Evolutionary conservation across 2,329 filamentous ascomycete genomes (phyloP).

Genomic region (Fusarium paranaense): DNA sequence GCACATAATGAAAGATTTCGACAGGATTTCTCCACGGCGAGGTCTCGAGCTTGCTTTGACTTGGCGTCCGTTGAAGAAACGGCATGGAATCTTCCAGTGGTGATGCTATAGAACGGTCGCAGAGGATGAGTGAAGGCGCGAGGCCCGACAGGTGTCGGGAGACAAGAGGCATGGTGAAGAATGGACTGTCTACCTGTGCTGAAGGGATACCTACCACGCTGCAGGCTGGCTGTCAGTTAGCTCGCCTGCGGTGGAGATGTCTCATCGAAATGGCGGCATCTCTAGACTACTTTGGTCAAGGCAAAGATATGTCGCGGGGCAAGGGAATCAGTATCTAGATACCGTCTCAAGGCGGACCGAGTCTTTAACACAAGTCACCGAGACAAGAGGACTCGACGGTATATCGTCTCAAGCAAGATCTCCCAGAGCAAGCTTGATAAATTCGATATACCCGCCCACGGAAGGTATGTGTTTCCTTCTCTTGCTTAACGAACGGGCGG

Average conservation of each 20-base stretch:
- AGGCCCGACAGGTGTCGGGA: slow-evolving; percentile 16
- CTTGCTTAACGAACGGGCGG: neutral
- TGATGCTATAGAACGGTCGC: neutral
- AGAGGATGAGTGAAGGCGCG: neutral
- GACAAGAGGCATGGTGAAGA: neutral
- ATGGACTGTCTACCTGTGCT: neutral
- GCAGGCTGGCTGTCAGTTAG: neutral
- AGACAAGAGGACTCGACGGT: slow-evolving; percentile 1
- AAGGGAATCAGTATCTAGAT: neutral
- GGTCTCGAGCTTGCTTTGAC: neutral
- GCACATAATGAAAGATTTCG: neutral
- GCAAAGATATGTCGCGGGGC: slow-evolving; percentile 3
- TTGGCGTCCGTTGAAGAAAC: neutral
- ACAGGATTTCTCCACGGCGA: neutral
- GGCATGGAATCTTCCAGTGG: neutral
- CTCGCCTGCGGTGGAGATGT: neutral
- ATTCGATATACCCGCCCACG: neutral
- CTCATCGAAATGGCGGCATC: slow-evolving; percentile 3
- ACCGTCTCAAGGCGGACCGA: slow-evolving; percentile 8
- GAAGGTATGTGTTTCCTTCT: neutral
- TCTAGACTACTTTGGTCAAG: slow-evolving; percentile 4
- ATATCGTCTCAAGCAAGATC: neutral
- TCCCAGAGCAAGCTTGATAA: neutral
- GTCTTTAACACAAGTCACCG: slow-evolving; percentile 11
- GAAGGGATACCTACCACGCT: neutral